Evolutionary conservation across 192 early-diverging fungal species (phyloP), one percentile per base, ranked within the genome.

Genomic region (Backusella westeae): DNA sequence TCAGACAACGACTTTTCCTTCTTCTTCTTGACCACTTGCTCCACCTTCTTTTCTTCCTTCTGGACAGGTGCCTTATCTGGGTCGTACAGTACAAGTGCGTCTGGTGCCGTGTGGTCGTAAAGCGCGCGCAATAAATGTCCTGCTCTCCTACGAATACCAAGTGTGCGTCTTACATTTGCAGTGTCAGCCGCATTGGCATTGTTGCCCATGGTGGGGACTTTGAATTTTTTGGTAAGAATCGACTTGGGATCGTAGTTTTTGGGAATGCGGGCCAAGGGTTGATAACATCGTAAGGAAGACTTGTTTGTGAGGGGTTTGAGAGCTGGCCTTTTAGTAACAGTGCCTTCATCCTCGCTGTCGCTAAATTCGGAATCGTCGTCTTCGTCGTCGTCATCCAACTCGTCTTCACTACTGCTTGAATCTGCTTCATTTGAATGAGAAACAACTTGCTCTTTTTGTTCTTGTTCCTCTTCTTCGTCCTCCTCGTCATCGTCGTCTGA

Each of bases 51-150:
- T 87, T 41, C 39, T 38, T 26, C 6, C 56, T 34, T 39, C 44
- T 19, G 65, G 1, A 41, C 32, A 1, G 23, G 21, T 9, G 53
- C 38, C 14, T 78, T 81, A 1, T 81, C 84, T 29, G 96, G 96
- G 66, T 91, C 87, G 83, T 93, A 96, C 9, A 99, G 77, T 8
- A 99, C 88, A 39, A 99, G 88, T 0, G 98, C 94, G 29, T 90
- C 92, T 63, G 93, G 91, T 7, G 89, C 89, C 12, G 91, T 92
- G 14, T 94, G 95, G 67, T 96, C 96, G 73, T 97, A 91, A 23
- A 94, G 85, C 6, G 93, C 89, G 9, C 91, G 90, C 34, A 76
- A 87, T 46, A 80, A 72, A 29, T 88, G 70, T 2, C 66, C 81
- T 35, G 82, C 32, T n/a, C 88, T 84, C 23, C 88, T 77, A 7